phyloP scores from a whole-genome alignment of 768 basidiomycete genomes.

The Vararia minispora region DNA sequence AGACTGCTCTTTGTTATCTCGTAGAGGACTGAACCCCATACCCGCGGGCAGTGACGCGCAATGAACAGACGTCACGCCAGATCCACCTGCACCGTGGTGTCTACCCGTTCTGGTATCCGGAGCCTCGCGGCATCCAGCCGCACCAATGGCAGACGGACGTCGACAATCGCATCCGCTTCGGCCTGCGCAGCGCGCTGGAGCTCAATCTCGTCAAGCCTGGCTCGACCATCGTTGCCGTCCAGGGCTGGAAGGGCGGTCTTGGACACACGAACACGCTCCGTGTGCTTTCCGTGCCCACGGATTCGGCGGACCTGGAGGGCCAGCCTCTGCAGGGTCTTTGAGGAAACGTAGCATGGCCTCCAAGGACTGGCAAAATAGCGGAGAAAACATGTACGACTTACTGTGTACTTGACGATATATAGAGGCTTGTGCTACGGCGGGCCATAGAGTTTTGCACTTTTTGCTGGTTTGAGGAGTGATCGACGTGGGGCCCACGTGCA shows the following conservation, averaged over 20 bases:
- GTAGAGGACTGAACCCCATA: background rate
- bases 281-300: slow-evolving; percentile 74
- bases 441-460: too few species aligned
- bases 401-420: too few species aligned
- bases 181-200: slow-evolving; percentile 70
- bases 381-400: background rate
- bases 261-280: slow-evolving; percentile 92
- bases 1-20: background rate
- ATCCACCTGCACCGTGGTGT: slow-evolving; percentile 94
- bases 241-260: slow-evolving; percentile 99
- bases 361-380: slow-evolving; percentile 8
- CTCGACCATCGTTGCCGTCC: slow-evolving; percentile 85
- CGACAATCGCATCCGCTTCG: slow-evolving; percentile 84
- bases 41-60: slow-evolving; percentile 68
- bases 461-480: too few species aligned
- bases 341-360: background rate
- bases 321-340: slow-evolving; percentile 43
- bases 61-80: slow-evolving; percentile 90
- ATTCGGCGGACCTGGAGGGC: slow-evolving; percentile 64
- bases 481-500: too few species aligned
- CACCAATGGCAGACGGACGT: slow-evolving; percentile 98
- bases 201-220: slow-evolving; percentile 84
- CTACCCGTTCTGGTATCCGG: slow-evolving; percentile 95
- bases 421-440: too few species aligned
- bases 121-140: slow-evolving; percentile 78